Evolutionary conservation across 2,329 filamentous ascomycete genomes (phyloP).

Genomic region (Chrysosporium queenslandicum): DNA sequence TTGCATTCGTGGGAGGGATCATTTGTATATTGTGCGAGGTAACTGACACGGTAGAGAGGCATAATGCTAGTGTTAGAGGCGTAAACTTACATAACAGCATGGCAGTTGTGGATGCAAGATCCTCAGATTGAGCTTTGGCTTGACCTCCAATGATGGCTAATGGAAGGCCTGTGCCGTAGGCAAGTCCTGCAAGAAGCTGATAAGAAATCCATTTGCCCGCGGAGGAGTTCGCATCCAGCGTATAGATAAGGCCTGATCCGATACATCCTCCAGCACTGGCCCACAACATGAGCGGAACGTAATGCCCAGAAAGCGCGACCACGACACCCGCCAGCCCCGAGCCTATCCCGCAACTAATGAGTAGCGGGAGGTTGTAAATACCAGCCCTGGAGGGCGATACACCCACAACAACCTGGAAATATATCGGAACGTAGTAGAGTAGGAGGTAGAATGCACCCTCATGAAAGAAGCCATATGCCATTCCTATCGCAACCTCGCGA

Average conservation of each 20-base stretch:
- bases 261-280: slow-evolving; percentile 26
- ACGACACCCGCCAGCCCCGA: slow-evolving; percentile 3
- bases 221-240: slow-evolving; percentile 26
- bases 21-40: background rate
- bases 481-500: slow-evolving; percentile 29
- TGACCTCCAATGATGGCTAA: slow-evolving; percentile 28
- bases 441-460: slow-evolving; percentile 30
- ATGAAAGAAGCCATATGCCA: slow-evolving; percentile 31
- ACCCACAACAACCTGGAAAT: slow-evolving; percentile 17
- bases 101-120: slow-evolving; percentile 23
- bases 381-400: slow-evolving; percentile 2
- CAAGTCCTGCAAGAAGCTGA: slow-evolving; percentile 23
- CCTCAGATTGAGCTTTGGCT: slow-evolving; percentile 21
- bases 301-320: background rate
- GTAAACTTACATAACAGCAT: slow-evolving; percentile 20
- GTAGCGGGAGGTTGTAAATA: slow-evolving; percentile 16
- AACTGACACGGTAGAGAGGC: too few species aligned
- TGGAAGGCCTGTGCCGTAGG: slow-evolving; percentile 27
- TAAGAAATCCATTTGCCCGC: slow-evolving; percentile 33
- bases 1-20: too few species aligned
- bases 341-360: slow-evolving; percentile 21
- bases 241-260: slow-evolving; percentile 30
- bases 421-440: slow-evolving; percentile 42
- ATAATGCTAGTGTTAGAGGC: too few species aligned
- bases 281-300: slow-evolving; percentile 27